Evolutionary conservation across 2,329 filamentous ascomycete genomes (phyloP), one percentile per base, ranked within the genome.

Genomic region (Fusarium beomiforme): DNA sequence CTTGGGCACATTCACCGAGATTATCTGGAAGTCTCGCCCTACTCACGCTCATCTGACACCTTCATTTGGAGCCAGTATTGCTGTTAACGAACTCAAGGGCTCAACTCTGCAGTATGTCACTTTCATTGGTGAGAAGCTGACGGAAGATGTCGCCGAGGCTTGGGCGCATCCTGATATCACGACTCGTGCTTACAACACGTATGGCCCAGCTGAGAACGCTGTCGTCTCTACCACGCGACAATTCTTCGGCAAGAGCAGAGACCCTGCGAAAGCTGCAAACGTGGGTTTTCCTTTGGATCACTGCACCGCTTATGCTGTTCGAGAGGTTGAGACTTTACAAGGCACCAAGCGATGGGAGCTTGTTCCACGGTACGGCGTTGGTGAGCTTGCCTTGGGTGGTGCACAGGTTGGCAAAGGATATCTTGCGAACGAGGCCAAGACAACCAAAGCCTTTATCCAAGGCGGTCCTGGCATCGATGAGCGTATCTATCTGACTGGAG

Each of bases 321-420:
- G 67, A 1, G 61, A 70, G 34, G 67, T 70, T 2, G 61, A 36
- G 5, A 50, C 11, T 3, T 11, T 16, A 5, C 17, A 63, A 11
- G 33, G 29, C 0, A 24, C 29, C 1, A 67, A 63, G 11, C 44
- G 10, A n/a, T 70, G 67, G 67, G 67, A 70, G 33, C 67, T 67
- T 3, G 67, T 70, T 4, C 67, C 67, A 2, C 55, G 67, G 1
- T 70, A 70, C 8, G 67, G 67, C 11, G 67, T 70, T 0, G 67
- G 67, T 2, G 67, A 70, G 11, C n/a, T 70, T 6, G 67, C 67
- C 4, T 12, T 70, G 0, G 67, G 67, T 0, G 67, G 67, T 6
- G 61, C 67, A 2, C 67, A 70, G 7, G 67, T 70, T 1, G 67
- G 55, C 2, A 70, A 70, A 33, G 67, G 67, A 0, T 70, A 70